Base-by-base conservation (phyloP, 176 grass and related monocot species). In the Oryza meridionalis region DNA sequence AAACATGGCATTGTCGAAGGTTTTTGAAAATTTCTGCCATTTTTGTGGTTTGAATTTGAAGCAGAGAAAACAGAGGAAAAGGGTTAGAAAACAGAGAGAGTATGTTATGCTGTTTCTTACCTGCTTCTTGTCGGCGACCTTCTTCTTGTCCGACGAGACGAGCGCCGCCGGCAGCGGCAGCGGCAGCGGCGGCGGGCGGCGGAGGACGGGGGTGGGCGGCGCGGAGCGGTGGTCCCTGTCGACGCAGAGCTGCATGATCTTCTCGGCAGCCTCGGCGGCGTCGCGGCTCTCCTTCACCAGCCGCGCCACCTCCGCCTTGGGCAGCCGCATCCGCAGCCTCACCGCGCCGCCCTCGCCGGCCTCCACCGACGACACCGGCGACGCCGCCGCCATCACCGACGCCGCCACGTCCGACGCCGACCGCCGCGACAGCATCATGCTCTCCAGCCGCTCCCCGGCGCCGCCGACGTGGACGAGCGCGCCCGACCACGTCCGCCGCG, bases 211-310 rank as follows among this genome's bases (percentile, higher is more conserved):
- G 14, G 84, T 91, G 6, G 33, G 15, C 3, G 74, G 88, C 22
- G 79, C 71, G 37, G 82, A 86, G 11, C 45, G 12, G 58, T 67
- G 81, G 68, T 93, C 94, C 3, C 85, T 79, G 0, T 79, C 77
- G 8, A 86, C 79, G 75, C 91, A 97, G 63, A 94, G 86, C 76
- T 86, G 80, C 91, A 97, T 94, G 85, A 97, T 94, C 87, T 72
- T 94, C 87, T 94, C 85, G 0, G 94, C 94, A 0, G 91, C 94
- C 35, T 97, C 91, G 17, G 85, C 67, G 11, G 91, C 77, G 62
- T 91, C 87, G 72, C 86, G 85, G 89, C 94, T 97, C 69, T 88
- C 94, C 63, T 85, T 25, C 37, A 97, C 89, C 8, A 97, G 79
- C 73, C 87, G 82, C 58, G 83, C 85, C 10, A 97, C 94, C 77